phyloP scores from a whole-genome alignment of 768 basidiomycete species.

The Mycena leptocephala region DNA sequence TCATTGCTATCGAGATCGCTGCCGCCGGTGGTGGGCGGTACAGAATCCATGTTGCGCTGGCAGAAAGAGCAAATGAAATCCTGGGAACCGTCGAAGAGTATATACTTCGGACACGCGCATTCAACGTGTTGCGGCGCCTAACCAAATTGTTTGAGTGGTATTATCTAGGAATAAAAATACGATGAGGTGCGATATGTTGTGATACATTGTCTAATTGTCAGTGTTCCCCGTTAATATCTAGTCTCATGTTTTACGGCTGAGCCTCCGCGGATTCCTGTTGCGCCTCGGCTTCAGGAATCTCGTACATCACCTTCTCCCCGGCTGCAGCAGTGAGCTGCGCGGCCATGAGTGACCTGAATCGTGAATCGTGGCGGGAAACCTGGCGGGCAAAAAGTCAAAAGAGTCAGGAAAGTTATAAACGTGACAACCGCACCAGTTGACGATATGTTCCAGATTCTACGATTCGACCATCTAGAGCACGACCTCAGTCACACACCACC shows the following conservation, averaged over 20 bases:
- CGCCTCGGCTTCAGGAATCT: conserved; percentile 8
- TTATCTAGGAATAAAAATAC: conserved; percentile 36
- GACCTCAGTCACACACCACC: background rate
- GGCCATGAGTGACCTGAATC: conserved; percentile 92
- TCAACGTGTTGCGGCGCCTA: conserved; percentile 32
- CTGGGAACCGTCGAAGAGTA: background rate
- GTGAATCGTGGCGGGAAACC: conserved; percentile 79
- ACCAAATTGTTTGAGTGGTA: conserved; percentile 18
- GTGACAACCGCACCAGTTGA: conserved; percentile 71
- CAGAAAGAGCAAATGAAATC: background rate
- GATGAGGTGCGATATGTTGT: conserved; percentile 14
- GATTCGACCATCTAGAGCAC: conserved; percentile 76
- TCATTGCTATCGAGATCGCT: conserved; percentile 30
- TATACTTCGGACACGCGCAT: conserved; percentile 25
- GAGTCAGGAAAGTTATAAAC: background rate
- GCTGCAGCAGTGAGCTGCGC: conserved; percentile 81
- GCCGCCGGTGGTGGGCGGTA: conserved; percentile 12
- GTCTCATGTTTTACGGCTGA: background rate
- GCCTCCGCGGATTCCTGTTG: background rate
- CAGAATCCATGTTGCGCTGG: conserved; percentile 10
- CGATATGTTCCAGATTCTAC: conserved; percentile 88
- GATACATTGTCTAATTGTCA: conserved; percentile 34
- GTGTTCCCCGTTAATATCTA: background rate
- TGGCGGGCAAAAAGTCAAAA: conserved; percentile 42
- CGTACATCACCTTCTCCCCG: conserved; percentile 45